Percentiles rank a stretch among this genome's conserved stretches.
Evolutionary conservation across 352 stramenopile genomes (phyloP).

Genomic region (Globisporangium carolinianum): DNA sequence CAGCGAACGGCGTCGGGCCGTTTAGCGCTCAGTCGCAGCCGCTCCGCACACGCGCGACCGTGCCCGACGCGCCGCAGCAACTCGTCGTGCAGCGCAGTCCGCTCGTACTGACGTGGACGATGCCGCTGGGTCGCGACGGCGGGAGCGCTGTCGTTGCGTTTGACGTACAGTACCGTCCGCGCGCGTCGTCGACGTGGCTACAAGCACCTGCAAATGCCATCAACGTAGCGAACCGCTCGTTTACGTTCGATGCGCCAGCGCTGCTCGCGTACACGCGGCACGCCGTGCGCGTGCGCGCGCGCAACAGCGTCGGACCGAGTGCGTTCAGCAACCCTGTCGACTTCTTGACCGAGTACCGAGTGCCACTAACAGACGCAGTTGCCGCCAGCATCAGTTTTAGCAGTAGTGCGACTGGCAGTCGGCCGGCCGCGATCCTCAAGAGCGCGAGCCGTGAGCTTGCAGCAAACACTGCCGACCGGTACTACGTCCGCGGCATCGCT

Average conservation of each 20-base stretch:
- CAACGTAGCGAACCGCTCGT: slow-evolving; percentile 1
- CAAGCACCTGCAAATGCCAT: slow-evolving; percentile 5
- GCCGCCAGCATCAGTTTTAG: not conserved
- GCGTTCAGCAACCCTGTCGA: slow-evolving; percentile 17
- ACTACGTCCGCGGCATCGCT: slow-evolving; percentile 57
- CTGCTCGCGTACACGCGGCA: slow-evolving; percentile 31
- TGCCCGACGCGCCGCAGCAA: slow-evolving; percentile 18
- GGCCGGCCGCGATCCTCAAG: slow-evolving; percentile 4
- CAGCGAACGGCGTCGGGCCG: slow-evolving; percentile 41
- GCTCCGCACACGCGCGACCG: slow-evolving; percentile 21
- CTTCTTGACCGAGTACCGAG: slow-evolving; percentile 37
- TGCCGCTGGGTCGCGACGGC: slow-evolving; percentile 18
- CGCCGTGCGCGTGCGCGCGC: slow-evolving; percentile 29
- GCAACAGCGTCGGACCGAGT: slow-evolving; percentile 19
- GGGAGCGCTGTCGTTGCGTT: slow-evolving; percentile 22
- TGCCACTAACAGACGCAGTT: not conserved
- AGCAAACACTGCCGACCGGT: slow-evolving; percentile 41
- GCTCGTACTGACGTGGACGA: slow-evolving; percentile 26
- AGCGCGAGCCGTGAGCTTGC: slow-evolving; percentile 21
- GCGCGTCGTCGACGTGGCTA: slow-evolving; percentile 41
- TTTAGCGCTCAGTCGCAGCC: slow-evolving; percentile 34
- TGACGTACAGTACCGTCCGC: slow-evolving; percentile 35
- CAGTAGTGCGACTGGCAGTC: not conserved
- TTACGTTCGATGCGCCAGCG: slow-evolving; percentile 8
- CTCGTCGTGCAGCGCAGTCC: not conserved